Evolutionary conservation across 2,329 filamentous ascomycete genomes (phyloP), one percentile per base, ranked within the genome.

Genomic region (Exophiala calicioides): DNA sequence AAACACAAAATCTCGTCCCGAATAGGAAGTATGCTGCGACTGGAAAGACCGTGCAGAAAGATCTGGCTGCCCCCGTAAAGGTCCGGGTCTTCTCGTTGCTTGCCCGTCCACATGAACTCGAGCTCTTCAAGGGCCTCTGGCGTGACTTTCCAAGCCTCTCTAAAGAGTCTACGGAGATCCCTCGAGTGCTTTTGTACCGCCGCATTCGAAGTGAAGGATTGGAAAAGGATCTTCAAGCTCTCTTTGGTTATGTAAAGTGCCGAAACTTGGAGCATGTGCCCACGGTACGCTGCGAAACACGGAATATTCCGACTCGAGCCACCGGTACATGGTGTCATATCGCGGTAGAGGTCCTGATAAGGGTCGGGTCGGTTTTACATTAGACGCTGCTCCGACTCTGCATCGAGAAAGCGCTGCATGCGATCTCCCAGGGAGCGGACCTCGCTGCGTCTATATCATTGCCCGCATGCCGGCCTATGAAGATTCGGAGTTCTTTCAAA

Each of bases 51-150:
- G 35, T 20, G 35, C 35, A 38, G n/a, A 38, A 38, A 27, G 35
- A 16, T 38, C 8, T 27, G 35, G 12, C 18, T n/a, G 5, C 10
- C 20, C 23, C 35, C 35, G 19, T 38, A 38, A 20, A 38, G 35
- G 19, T 38, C 35, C n/a, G 35, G 35, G n/a, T 38, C 35, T 19
- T 38, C 35, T 38, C 19, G 23, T 20, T 24, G 19, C 4, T 9
- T 38, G 19, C 41, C 48, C 8, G 48, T 52, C 18, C 58, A 57
- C 32, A 35, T 35, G 19, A 35, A 35, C 32, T 35, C 32, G 19
- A 35, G 32, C 32, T n/a, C 32, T 35, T 35, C 32, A 35, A 35
- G 32, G 19, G 32, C 32, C 15, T 35, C 32, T 19, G 32, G 32
- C 15, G 5, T 35, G 19, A 35, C 32, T 35, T 35, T 35, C 32